phyloP scores from a whole-genome alignment of 2,329 filamentous ascomycete species.

The Capronia americana region DNA sequence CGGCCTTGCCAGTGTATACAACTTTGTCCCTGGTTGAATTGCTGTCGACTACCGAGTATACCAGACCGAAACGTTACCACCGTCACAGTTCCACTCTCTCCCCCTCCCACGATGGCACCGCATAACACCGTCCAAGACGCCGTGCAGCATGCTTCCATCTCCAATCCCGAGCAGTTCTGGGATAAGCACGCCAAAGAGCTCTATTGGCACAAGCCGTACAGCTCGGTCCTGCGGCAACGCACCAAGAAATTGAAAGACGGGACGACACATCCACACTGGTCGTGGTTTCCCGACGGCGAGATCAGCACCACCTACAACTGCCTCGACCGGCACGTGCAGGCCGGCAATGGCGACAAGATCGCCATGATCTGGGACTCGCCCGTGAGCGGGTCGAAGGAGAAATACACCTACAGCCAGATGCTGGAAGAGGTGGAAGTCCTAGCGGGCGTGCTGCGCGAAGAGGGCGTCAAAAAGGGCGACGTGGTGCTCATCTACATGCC shows the following conservation, averaged over 20 bases:
- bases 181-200: slow-evolving; percentile 73
- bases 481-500: slow-evolving; percentile 95
- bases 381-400: slow-evolving; percentile 74
- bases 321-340: slow-evolving; percentile 83
- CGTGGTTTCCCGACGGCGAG: slow-evolving; percentile 88
- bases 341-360: slow-evolving; percentile 73
- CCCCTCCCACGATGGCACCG: slow-evolving; percentile 23
- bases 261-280: slow-evolving; percentile 76
- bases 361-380: slow-evolving; percentile 90
- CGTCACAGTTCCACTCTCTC: not conserved
- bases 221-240: slow-evolving; percentile 63
- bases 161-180: slow-evolving; percentile 78
- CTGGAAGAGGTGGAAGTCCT: slow-evolving; percentile 80
- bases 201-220: slow-evolving; percentile 80
- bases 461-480: slow-evolving; percentile 82
- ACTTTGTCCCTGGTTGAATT: not conserved
- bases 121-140: slow-evolving; percentile 53
- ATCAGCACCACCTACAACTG: slow-evolving; percentile 94
- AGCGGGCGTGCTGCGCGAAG: slow-evolving; percentile 79
- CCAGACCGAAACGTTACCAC: not conserved
- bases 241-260: slow-evolving; percentile 70
- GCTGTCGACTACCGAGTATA: not conserved
- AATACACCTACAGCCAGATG: slow-evolving; percentile 75
- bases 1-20: not conserved
- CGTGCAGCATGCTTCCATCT: slow-evolving; percentile 65